These are phyloP conservation scores for Paradendryphiella salina DNA, from an alignment of 2,329 filamentous ascomycete species.

Conservation along the genomic window DNA sequence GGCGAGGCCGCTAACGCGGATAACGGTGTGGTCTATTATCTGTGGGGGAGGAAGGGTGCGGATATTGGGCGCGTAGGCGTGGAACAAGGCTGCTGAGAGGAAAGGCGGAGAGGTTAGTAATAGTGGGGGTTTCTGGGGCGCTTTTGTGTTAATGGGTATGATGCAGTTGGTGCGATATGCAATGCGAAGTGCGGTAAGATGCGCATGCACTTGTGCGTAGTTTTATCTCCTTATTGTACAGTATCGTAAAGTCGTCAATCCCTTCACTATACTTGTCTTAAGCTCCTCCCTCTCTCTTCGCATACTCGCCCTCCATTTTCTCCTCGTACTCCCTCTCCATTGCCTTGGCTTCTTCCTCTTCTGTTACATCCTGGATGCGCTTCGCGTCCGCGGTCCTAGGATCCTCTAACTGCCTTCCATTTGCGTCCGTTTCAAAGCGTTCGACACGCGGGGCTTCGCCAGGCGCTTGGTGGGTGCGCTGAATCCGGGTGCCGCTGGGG, in stretches of 20 bases:
- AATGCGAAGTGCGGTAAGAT: no score
- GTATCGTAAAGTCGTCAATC: no score
- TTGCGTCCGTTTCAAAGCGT: conserved; percentile 28
- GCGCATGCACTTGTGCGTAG: no score
- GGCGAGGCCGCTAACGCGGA: conserved; percentile 15
- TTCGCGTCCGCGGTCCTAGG: conserved; percentile 5
- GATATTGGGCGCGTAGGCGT: conserved; percentile 17
- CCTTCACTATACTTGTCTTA: conserved; percentile 12
- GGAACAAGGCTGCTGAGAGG: background rate
- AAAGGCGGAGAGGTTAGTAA: background rate
- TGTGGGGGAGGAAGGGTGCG: conserved; percentile 15
- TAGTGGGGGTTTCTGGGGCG: background rate
- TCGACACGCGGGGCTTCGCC: conserved; percentile 34
- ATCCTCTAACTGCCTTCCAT: conserved; percentile 25
- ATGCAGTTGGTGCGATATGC: no score
- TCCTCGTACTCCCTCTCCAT: conserved; percentile 48
- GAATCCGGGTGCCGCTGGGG: conserved; percentile 34
- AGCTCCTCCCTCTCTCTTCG: conserved; percentile 51
- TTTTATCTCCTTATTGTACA: no score
- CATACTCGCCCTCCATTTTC: conserved; percentile 51
- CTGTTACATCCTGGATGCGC: conserved; percentile 42
- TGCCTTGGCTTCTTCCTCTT: conserved; percentile 37
- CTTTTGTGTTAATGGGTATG: no score
- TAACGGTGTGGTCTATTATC: conserved; percentile 18
- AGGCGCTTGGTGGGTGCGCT: conserved; percentile 33